A percentile compares a stretch with the other conserved stretches of the same genome.
These are phyloP conservation scores for Irpex sp. DNA, from an alignment of 1,284 basidiomycete genomes.

Conservation along the genomic window DNA sequence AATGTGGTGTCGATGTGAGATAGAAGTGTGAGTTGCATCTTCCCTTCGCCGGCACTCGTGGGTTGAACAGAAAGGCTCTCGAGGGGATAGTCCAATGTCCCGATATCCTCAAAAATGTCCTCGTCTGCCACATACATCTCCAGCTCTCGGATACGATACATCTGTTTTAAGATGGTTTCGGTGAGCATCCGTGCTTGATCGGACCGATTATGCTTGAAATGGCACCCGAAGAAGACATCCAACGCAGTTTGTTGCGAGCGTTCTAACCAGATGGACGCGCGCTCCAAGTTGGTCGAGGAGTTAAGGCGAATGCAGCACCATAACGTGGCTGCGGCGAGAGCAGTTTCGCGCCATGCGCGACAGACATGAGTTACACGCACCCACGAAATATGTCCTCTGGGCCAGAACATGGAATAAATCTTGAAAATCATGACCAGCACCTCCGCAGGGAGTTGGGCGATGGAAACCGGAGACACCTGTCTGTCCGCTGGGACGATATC, in stretches of 20 bases:
- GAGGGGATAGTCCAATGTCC: neutral
- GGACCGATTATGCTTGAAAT: neutral
- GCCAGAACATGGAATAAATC: neutral
- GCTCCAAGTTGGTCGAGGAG: neutral
- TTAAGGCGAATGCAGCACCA: neutral
- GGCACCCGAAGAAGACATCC: neutral
- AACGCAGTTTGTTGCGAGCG: neutral
- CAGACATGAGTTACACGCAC: neutral
- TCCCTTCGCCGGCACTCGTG: neutral
- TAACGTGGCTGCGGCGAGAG: neutral
- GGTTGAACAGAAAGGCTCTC: neutral
- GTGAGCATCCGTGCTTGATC: neutral
- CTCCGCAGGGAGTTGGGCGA: neutral
- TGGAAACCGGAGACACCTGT: neutral
- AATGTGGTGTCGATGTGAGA: neutral
- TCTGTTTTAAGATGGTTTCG: neutral
- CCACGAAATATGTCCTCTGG: neutral
- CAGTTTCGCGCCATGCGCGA: neutral
- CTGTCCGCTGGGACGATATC: too few relatives aligned
- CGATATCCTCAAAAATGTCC: neutral
- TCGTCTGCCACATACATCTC: neutral
- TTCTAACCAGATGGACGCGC: neutral
- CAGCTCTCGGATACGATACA: neutral
- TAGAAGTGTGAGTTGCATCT: neutral
- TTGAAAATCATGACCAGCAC: neutral